A percentile compares a stretch with the other conserved stretches of the same genome.
phyloP scores from a whole-genome alignment of 2,329 filamentous ascomycete species.

The Exophiala oligosperma region DNA sequence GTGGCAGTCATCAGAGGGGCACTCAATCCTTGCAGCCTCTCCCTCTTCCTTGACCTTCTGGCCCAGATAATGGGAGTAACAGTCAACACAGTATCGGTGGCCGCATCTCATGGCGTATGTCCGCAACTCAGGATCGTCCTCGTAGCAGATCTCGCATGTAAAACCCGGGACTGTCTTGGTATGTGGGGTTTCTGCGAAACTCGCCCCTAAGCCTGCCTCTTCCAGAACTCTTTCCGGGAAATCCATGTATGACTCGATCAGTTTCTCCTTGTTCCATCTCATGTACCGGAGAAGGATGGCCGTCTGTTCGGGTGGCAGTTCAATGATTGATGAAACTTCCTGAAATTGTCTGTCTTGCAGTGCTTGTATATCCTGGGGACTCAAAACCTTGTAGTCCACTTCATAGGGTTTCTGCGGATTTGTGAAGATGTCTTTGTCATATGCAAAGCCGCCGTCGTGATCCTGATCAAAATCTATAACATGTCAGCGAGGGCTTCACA shows the following conservation, averaged over 20 bases:
- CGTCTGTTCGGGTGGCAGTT: conserved; percentile 82
- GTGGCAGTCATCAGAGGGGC: conserved; percentile 82
- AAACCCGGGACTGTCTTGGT: conserved; percentile 75
- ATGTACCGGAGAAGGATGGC: conserved; percentile 87
- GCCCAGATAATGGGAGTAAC: conserved; percentile 84
- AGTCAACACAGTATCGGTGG: conserved; percentile 89
- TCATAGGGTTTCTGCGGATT: conserved; percentile 76
- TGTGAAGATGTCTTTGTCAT: conserved; percentile 70
- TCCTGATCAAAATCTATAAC: conserved; percentile 58
- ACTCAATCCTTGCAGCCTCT: conserved; percentile 91
- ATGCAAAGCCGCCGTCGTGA: conserved; percentile 61
- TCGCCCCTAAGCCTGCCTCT: conserved; percentile 75
- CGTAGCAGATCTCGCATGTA: conserved; percentile 92
- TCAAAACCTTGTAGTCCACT: conserved; percentile 79
- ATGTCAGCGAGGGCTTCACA: conserved; percentile 15
- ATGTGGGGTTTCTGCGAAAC: conserved; percentile 61
- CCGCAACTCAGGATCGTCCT: conserved; percentile 73
- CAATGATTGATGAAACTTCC: conserved; percentile 88
- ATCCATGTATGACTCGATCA: conserved; percentile 98
- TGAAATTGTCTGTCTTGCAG: conserved; percentile 85
- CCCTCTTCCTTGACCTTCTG: conserved; percentile 96
- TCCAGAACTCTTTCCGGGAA: conserved; percentile 76
- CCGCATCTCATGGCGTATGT: conserved; percentile 95
- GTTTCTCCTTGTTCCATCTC: conserved; percentile 92
- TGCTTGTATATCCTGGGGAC: conserved; percentile 75